Evolutionary conservation across 495 filamentous ascomycete species (phyloP).

Genomic region (Cryomyces antarcticus): DNA sequence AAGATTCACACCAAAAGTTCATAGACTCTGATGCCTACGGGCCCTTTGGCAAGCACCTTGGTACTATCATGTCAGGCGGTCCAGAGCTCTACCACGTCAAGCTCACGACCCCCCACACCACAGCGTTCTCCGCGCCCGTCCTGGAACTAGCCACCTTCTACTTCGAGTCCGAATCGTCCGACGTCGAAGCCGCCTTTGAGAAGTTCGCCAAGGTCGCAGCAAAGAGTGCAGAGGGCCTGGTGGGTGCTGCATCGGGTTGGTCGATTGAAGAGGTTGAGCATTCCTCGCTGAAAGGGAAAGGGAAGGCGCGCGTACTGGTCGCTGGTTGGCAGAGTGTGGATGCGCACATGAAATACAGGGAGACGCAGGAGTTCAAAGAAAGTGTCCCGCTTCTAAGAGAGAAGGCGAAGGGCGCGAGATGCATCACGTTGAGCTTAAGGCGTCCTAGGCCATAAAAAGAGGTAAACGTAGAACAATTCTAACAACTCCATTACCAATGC

Average conservation of each 20-base stretch:
- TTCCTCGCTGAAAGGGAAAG: constrained; percentile 1
- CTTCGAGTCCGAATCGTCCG: constrained; percentile 4
- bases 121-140: constrained; percentile 5
- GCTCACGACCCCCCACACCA: constrained; percentile 3
- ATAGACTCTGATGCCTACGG: constrained; percentile 2
- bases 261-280: constrained; percentile 8
- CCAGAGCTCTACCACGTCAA: constrained; percentile 4
- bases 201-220: constrained; percentile 1
- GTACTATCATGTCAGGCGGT: constrained; percentile 1
- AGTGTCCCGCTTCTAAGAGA: constrained; percentile 6
- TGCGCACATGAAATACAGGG: constrained; percentile 5
- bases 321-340: constrained; percentile 7
- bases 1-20: constrained; percentile 5
- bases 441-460: no score
- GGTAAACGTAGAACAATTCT: no score
- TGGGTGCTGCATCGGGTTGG: constrained; percentile 1
- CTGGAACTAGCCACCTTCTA: constrained; percentile 8
- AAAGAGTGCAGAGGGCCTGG: constrained; percentile 1
- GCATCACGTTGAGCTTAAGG: constrained; percentile 1
- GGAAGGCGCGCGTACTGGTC: constrained; percentile 3
- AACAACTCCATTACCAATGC: no score
- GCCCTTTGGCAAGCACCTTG: constrained; percentile 3
- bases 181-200: background rate
- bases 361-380: constrained; percentile 5
- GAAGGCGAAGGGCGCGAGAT: constrained; percentile 5